Base-by-base conservation (phyloP, 2,329 filamentous ascomycete genomes). In the Laburnicola sp. region DNA sequence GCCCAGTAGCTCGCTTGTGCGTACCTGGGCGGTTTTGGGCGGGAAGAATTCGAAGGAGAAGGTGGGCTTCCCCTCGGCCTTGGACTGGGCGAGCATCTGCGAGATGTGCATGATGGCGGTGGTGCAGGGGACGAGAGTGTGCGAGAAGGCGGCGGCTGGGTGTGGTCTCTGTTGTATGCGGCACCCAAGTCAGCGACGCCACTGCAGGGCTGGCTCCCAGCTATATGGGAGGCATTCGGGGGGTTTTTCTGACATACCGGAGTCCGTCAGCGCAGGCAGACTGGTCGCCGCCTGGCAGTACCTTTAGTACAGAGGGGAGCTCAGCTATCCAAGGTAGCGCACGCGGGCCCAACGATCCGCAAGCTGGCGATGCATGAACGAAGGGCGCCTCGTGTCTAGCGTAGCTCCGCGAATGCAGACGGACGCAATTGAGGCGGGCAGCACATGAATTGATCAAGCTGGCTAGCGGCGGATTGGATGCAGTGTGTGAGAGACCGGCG, bases 1-100 rank as follows among this genome's bases (percentile, higher is more conserved):
- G 31, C 4, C 7, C 26, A 2, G 34, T 16, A 22, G 25, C 8
- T n/a, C 11, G 9, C 4, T 5, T 25, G n/a, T 43, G 36, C 50
- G 51, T 73, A 77, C 75, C 72, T 94, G 90, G 8, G 90, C 88
- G 6, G 94, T 99, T 80, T 99, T 99, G 34, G 94, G 94, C 45
- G 94, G 94, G 77, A 99, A 99, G 81, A 96, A 99, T 75, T 99
- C 94, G 79, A 99, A 99, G 53, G 94, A 99, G 81, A 97, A 97
- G 70, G 91, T 94, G 51, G 92, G 88, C 67, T 88, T 84, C 71
- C 86, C 85, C 68, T 86, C 85, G 77, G 83, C 82, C 76, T 91
- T 85, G 75, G 92, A 86, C 65, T 93, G 88, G 63, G 84, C 80
- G 67, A 99, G 82, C 81, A 97, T 97, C 66, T 94, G 86, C 63